These are phyloP conservation scores for Ligustrum vulgare DNA, from an alignment of 257 asterid species.

Conservation along the genomic window DNA sequence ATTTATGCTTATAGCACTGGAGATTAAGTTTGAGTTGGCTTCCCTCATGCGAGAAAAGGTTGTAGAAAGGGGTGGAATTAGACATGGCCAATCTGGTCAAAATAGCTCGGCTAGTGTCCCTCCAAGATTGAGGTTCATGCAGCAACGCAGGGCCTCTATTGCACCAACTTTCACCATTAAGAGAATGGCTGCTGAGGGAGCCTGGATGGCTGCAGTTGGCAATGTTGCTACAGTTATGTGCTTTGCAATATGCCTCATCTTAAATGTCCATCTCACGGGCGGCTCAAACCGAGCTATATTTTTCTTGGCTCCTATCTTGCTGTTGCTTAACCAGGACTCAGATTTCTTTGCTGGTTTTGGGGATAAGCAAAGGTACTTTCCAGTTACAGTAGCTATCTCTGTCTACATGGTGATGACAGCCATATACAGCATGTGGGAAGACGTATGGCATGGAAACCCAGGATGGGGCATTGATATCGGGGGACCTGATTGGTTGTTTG, in stretches of 20 bases:
- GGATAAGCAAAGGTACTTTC: constrained; percentile 96
- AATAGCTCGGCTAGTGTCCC: constrained; percentile 65
- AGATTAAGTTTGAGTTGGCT: constrained; percentile 93
- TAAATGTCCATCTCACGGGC: constrained; percentile 77
- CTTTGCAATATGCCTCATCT: constrained; percentile 85
- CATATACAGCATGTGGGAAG: constrained; percentile 83
- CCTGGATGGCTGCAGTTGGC: constrained; percentile 99
- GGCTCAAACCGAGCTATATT: constrained; percentile 96
- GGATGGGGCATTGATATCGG: constrained; percentile 94
- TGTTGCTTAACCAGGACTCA: constrained; percentile 89
- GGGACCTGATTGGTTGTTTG: constrained; percentile 87
- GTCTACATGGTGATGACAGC: constrained; percentile 67
- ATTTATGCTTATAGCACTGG: constrained; percentile 96
- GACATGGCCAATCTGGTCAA: constrained; percentile 74
- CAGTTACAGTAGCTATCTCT: constrained; percentile 74
- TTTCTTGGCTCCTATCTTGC: constrained; percentile 85
- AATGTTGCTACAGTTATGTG: constrained; percentile 92
- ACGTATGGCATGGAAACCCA: constrained; percentile 71
- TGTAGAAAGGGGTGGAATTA: constrained; percentile 62
- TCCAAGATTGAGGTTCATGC: constrained; percentile 90
- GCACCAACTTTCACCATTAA: constrained; percentile 73
- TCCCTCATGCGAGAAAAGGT: constrained; percentile 76
- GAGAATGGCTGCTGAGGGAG: constrained; percentile 87
- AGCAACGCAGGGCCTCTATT: constrained; percentile 81
- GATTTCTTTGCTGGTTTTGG: constrained; percentile 96